phyloP scores from a whole-genome alignment of 2,329 filamentous ascomycete species.

The Penicillium frequentans region DNA sequence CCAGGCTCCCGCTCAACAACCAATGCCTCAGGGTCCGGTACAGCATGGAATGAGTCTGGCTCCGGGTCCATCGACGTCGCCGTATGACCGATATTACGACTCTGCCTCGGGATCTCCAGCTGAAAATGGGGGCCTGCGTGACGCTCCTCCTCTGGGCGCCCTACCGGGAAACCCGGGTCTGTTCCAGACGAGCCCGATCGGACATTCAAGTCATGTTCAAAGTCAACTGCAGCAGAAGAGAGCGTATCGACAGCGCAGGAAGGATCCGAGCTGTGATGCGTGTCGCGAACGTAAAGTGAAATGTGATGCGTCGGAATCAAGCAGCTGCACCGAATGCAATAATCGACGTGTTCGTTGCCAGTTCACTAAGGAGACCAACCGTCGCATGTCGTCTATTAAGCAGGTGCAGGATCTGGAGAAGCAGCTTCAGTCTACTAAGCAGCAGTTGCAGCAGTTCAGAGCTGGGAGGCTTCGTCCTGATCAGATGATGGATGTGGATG shows the following conservation, averaged over 20 bases:
- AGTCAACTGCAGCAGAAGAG: constrained; percentile 75
- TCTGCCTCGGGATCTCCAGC: constrained; percentile 41
- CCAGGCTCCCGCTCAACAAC: constrained; percentile 22
- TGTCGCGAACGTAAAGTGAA: constrained; percentile 80
- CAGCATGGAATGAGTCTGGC: constrained; percentile 7
- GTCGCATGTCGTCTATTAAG: constrained; percentile 98
- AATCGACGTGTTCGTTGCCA: constrained; percentile 97
- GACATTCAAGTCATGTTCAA: constrained; percentile 56
- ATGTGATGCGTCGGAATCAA: constrained; percentile 95
- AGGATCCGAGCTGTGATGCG: constrained; percentile 96
- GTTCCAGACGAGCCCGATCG: constrained; percentile 44
- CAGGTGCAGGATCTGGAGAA: constrained; percentile 97
- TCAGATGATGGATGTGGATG: constrained; percentile 46
- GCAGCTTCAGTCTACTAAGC: constrained; percentile 76
- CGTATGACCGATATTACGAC: constrained; percentile 42
- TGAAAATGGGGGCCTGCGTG: constrained; percentile 37
- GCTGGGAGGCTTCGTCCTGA: constrained; percentile 59
- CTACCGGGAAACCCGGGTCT: constrained; percentile 36
- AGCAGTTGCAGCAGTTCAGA: constrained; percentile 74
- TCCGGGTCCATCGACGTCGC: constrained; percentile 20
- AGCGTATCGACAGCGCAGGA: constrained; percentile 90
- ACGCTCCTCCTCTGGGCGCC: constrained; percentile 37
- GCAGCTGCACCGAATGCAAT: constrained; percentile 95
- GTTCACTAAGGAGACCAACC: constrained; percentile 98
- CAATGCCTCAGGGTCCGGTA: neutral